phyloP scores from a whole-genome alignment of 345 rosid species.

The Linum trigynum region DNA sequence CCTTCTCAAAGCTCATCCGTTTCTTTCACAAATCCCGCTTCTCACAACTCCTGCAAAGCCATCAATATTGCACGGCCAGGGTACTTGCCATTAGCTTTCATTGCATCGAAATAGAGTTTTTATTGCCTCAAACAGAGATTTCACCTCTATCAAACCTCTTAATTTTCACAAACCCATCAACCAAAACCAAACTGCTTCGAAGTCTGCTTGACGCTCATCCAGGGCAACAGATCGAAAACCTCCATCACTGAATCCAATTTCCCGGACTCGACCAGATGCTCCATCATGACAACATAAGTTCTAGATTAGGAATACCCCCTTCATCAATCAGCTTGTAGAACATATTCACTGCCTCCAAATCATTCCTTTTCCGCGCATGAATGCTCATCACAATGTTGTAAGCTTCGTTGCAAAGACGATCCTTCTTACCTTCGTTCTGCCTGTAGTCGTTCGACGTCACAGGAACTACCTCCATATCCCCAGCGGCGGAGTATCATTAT shows the following conservation, averaged over 20 bases:
- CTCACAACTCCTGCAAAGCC: slow-evolving; percentile 47
- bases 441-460: slow-evolving; percentile 48
- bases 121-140: too few species aligned
- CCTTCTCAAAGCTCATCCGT: slow-evolving; percentile 40
- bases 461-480: slow-evolving; percentile 50
- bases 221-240: slow-evolving; percentile 51
- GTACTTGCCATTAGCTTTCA: slow-evolving; percentile 57
- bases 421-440: slow-evolving; percentile 22
- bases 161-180: slow-evolving; percentile 41
- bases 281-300: slow-evolving; percentile 64
- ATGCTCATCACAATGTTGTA: slow-evolving; percentile 56
- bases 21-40: slow-evolving; percentile 51
- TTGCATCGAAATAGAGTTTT: slow-evolving; percentile 50
- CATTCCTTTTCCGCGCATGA: slow-evolving; percentile 32
- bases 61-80: slow-evolving; percentile 46
- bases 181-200: slow-evolving; percentile 51
- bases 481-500: slow-evolving; percentile 48
- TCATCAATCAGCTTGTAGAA: slow-evolving; percentile 47
- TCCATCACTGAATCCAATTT: slow-evolving; percentile 56
- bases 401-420: slow-evolving; percentile 53
- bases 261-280: slow-evolving; percentile 52
- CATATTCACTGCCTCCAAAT: slow-evolving; percentile 41
- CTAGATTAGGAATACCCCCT: slow-evolving; percentile 79
- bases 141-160: slow-evolving; percentile 39
- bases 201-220: slow-evolving; percentile 74